Percentiles rank a stretch among this genome's conserved stretches.
phyloP scores from a whole-genome alignment of 106 monocot species.

The Posidonia australis region DNA sequence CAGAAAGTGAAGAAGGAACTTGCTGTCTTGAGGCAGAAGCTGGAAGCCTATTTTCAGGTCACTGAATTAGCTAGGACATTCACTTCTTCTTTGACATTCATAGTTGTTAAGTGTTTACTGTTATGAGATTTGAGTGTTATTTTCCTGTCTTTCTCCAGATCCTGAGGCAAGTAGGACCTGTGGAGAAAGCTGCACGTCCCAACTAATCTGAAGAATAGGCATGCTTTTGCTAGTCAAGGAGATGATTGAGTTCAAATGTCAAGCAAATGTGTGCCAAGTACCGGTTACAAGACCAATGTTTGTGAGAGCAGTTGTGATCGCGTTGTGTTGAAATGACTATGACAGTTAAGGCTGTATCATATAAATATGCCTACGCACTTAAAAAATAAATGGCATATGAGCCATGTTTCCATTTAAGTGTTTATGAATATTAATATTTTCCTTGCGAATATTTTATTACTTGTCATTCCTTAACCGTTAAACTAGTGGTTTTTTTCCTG shows the following conservation, averaged over 20 bases:
- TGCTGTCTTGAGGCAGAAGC: constrained; percentile 57
- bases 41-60: constrained; percentile 80
- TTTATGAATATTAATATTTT: too few species aligned
- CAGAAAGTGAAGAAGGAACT: constrained; percentile 86
- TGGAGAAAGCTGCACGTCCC: constrained; percentile 27
- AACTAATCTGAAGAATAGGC: constrained; percentile 3
- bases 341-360: not conserved
- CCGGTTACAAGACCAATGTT: too few species aligned
- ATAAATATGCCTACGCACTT: not conserved
- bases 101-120: too few species aligned
- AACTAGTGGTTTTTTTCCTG: too few species aligned
- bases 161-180: constrained; percentile 39
- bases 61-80: too few species aligned
- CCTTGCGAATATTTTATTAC: too few species aligned
- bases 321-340: too few species aligned
- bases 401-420: not conserved
- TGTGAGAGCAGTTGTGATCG: not conserved
- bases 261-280: not conserved
- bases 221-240: not conserved
- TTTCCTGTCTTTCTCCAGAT: constrained; percentile 18
- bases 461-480: too few species aligned
- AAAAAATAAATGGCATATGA: not conserved
- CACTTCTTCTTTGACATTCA: too few species aligned
- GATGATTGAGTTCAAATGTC: not conserved
- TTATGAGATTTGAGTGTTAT: too few species aligned